Evolutionary conservation across 1,139 yeast species (phyloP).

Genomic region (Taiozyma sp.): DNA sequence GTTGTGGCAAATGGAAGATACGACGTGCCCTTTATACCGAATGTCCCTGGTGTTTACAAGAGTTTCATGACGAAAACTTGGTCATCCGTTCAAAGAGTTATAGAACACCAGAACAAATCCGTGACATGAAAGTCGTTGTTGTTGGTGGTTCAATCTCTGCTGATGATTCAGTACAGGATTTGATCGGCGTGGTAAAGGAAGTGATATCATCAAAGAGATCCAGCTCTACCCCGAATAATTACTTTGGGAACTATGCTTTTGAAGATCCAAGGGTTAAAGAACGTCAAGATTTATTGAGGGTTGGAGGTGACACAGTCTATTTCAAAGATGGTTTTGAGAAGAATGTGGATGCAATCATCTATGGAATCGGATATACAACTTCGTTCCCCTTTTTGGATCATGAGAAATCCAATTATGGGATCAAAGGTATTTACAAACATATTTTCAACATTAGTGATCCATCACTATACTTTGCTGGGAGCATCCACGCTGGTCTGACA

Average conservation of each 20-base stretch:
- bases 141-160: slow-evolving; percentile 47
- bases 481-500: slow-evolving; percentile 11
- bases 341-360: slow-evolving; percentile 31
- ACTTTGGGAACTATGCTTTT: slow-evolving; percentile 6
- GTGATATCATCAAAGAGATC: slow-evolving; percentile 7
- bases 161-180: slow-evolving; percentile 32
- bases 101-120: slow-evolving; percentile 22
- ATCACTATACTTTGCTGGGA: slow-evolving; percentile 33
- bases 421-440: slow-evolving; percentile 33
- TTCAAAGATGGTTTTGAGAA: slow-evolving; percentile 31
- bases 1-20: slow-evolving; percentile 41
- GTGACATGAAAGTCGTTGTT: slow-evolving; percentile 36
- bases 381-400: slow-evolving; percentile 30
- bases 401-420: slow-evolving; percentile 8
- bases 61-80: slow-evolving; percentile 33
- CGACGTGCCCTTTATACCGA: slow-evolving; percentile 40
- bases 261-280: slow-evolving; percentile 3
- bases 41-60: slow-evolving; percentile 36
- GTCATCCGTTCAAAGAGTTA: slow-evolving; percentile 38
- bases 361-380: slow-evolving; percentile 37
- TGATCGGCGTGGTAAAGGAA: slow-evolving; percentile 1
- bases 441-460: slow-evolving; percentile 39
- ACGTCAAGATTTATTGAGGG: slow-evolving; percentile 4
- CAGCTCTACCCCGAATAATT: slow-evolving; percentile 1
- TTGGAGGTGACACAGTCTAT: slow-evolving; percentile 15